Conservation (phyloP, 768 basidiomycete genomes). For the Sporobolomyces roseus region DNA sequence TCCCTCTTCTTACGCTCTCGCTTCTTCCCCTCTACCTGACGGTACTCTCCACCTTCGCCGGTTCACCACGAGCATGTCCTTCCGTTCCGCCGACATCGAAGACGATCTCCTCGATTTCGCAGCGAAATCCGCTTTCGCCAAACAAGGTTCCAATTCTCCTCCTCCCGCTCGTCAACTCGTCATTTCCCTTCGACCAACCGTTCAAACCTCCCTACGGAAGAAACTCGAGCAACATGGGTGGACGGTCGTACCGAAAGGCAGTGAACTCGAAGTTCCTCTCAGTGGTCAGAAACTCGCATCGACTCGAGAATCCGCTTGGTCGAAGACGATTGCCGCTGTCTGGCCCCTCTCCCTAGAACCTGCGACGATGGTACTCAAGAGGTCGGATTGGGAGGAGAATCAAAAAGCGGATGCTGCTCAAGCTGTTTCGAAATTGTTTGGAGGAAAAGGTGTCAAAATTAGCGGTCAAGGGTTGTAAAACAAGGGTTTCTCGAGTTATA, state of each 20-base stretch:
- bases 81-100: slow-evolving; percentile 39
- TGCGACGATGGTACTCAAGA: slow-evolving; percentile 22
- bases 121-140: slow-evolving; percentile 13
- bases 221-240: slow-evolving; percentile 21
- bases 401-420: background rate
- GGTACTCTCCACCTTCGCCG: slow-evolving; percentile 36
- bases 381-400: slow-evolving; percentile 21
- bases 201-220: background rate
- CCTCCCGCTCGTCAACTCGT: slow-evolving; percentile 21
- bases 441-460: slow-evolving; percentile 1
- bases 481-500: background rate
- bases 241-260: slow-evolving; percentile 14
- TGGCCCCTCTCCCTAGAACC: slow-evolving; percentile 31
- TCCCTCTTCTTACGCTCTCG: slow-evolving; percentile 13
- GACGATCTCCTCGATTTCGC: slow-evolving; percentile 33
- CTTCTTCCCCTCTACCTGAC: slow-evolving; percentile 6
- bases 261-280: slow-evolving; percentile 16
- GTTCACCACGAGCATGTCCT: slow-evolving; percentile 30
- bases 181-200: slow-evolving; percentile 21
- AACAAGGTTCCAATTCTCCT: background rate
- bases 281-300: background rate
- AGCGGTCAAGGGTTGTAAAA: background rate
- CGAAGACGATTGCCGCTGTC: background rate
- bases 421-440: slow-evolving; percentile 3
- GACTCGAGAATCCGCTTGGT: background rate